Evolutionary conservation across 345 rosid species (phyloP).

Genomic region (Lepidium sativum): DNA sequence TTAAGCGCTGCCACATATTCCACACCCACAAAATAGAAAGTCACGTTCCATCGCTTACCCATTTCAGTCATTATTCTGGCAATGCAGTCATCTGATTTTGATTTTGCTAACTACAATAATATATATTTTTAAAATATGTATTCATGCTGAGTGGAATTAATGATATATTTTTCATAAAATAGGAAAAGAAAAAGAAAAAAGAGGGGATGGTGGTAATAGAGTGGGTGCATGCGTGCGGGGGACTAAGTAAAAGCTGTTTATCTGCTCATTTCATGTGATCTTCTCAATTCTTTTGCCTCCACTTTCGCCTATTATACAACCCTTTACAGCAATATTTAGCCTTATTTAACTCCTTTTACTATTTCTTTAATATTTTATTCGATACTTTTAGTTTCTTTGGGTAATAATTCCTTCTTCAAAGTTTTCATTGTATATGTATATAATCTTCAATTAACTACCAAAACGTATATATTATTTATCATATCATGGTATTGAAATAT

Average conservation of each 20-base stretch:
- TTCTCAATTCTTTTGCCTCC: slow-evolving; percentile 19
- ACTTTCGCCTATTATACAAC: not conserved
- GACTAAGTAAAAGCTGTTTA: slow-evolving; percentile 24
- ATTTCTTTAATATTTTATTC: too few relatives aligned
- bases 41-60: too few relatives aligned
- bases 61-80: too few relatives aligned
- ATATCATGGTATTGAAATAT: too few relatives aligned
- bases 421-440: too few relatives aligned
- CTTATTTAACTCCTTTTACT: not conserved
- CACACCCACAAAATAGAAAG: too few relatives aligned
- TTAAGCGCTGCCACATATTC: too few relatives aligned
- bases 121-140: too few relatives aligned
- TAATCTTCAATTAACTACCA: too few relatives aligned
- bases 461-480: too few relatives aligned
- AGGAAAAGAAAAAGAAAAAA: not conserved
- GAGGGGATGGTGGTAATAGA: slow-evolving; percentile 21
- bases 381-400: too few relatives aligned
- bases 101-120: not conserved
- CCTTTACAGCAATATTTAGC: slow-evolving; percentile 2
- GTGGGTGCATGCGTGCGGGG: slow-evolving; percentile 27
- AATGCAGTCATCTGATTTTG: not conserved
- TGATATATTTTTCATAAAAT: not conserved
- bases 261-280: slow-evolving; percentile 18
- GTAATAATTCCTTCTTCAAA: too few relatives aligned
- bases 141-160: not conserved